phyloP scores from a whole-genome alignment of 331 rosid species.

The Erythrophleum ivorense region DNA sequence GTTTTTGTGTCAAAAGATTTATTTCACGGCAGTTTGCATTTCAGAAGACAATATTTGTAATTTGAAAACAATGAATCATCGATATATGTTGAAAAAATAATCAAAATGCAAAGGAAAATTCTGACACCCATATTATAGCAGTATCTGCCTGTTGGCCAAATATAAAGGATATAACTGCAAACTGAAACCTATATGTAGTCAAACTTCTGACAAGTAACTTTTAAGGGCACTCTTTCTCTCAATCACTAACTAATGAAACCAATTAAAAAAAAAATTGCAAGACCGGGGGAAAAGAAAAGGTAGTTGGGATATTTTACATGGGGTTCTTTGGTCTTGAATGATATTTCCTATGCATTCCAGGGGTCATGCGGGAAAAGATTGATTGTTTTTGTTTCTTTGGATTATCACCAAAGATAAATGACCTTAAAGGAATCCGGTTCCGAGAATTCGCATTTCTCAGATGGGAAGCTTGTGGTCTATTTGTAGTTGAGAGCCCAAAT shows the following conservation, averaged over 20 bases:
- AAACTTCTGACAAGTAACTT: conserved; percentile 22
- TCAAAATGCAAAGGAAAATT: conserved; percentile 24
- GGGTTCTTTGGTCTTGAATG: conserved; percentile 50
- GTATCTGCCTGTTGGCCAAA: not conserved
- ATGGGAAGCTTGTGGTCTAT: conserved; percentile 42
- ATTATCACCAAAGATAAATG: conserved; percentile 87
- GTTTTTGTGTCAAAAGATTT: not conserved
- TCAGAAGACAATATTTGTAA: conserved; percentile 28
- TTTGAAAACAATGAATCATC: conserved; percentile 11
- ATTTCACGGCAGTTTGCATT: conserved; percentile 21
- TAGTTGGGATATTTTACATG: conserved; percentile 45
- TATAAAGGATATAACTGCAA: not conserved
- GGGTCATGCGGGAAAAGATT: conserved; percentile 74
- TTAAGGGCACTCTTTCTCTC: conserved; percentile 21
- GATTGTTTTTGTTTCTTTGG: conserved; percentile 79
- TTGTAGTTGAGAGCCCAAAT: conserved; percentile 65
- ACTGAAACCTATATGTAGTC: conserved; percentile 28
- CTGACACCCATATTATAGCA: not conserved
- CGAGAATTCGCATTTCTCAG: conserved; percentile 42
- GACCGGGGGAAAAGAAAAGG: conserved; percentile 1
- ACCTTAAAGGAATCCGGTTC: conserved; percentile 69
- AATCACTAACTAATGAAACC: conserved; percentile 38
- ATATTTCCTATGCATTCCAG: conserved; percentile 75
- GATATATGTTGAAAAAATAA: conserved; percentile 26
- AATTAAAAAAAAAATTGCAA: conserved; percentile 20